Percentiles rank a stretch among this genome's conserved stretches.
Conservation (phyloP, 1,139 yeast genomes). For the Yamadazyma dendronema region DNA sequence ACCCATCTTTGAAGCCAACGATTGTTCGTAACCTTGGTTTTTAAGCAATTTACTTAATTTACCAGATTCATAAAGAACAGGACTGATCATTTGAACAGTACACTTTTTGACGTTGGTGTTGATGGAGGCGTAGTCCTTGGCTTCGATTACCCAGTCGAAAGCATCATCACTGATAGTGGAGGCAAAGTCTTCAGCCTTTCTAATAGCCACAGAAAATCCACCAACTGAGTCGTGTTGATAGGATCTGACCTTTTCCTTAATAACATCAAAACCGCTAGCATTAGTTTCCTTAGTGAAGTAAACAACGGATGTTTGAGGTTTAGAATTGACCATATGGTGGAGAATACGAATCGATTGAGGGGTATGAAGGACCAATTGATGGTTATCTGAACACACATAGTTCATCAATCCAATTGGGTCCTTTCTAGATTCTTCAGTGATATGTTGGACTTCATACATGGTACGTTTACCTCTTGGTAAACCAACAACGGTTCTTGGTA, state of each 20-base stretch:
- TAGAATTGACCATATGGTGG: conserved; percentile 11
- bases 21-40: conserved; percentile 12
- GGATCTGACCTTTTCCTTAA: conserved; percentile 15
- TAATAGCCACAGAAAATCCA: conserved; percentile 16
- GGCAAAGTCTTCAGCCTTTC: conserved; percentile 19
- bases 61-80: conserved; percentile 29
- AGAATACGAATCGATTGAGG: conserved; percentile 18
- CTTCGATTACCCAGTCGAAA: conserved; percentile 32
- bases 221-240: conserved; percentile 15
- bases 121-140: conserved; percentile 23
- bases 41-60: conserved; percentile 17
- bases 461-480: conserved; percentile 40
- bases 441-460: conserved; percentile 35
- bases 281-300: conserved; percentile 15
- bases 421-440: conserved; percentile 11
- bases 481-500: conserved; percentile 35
- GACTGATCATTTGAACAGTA: conserved; percentile 31
- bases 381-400: conserved; percentile 32
- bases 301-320: conserved; percentile 17
- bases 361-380: conserved; percentile 28
- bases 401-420: conserved; percentile 18
- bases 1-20: conserved; percentile 22
- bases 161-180: conserved; percentile 15
- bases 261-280: conserved; percentile 10
- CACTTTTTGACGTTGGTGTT: conserved; percentile 19